A percentile compares a stretch with the other conserved stretches of the same genome.
Evolutionary conservation across 192 early-diverging fungal species (phyloP).

Genomic region (Coemansia sp.): DNA sequence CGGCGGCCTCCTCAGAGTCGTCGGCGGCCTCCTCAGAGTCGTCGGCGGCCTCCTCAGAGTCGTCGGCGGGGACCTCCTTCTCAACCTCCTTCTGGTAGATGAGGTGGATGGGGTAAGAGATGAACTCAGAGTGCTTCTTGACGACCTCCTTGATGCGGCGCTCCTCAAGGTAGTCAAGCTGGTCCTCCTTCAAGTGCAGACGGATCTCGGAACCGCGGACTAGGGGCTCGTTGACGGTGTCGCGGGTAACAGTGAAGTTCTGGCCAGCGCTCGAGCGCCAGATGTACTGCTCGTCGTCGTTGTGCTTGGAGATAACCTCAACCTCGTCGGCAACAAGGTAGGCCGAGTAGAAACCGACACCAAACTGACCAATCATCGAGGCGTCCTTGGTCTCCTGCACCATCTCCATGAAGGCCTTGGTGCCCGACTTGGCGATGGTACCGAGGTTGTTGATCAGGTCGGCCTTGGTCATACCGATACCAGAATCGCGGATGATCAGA

Average conservation of each 20-base stretch:
- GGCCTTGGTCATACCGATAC: slow-evolving; percentile 78
- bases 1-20: slow-evolving; percentile 72
- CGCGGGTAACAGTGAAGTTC: slow-evolving; percentile 92
- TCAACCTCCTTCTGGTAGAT: slow-evolving; percentile 95
- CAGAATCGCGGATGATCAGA: slow-evolving; percentile 84
- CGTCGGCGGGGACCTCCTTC: slow-evolving; percentile 96
- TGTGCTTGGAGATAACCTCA: slow-evolving; percentile 89
- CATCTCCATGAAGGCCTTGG: slow-evolving; percentile 99
- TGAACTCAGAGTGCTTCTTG: slow-evolving; percentile 99
- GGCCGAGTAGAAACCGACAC: slow-evolving; percentile 99
- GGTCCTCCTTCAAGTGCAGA: slow-evolving; percentile 98
- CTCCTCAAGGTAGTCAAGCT: slow-evolving; percentile 97
- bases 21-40: slow-evolving; percentile 80
- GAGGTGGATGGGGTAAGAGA: slow-evolving; percentile 97
- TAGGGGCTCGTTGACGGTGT: slow-evolving; percentile 84
- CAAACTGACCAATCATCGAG: slow-evolving; percentile 99
- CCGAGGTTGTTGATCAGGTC: slow-evolving; percentile 77
- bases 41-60: slow-evolving; percentile 72
- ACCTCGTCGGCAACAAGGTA: slow-evolving; percentile 99
- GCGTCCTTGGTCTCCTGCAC: slow-evolving; percentile 94
- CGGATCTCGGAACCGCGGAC: slow-evolving; percentile 96
- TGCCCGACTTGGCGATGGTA: slow-evolving; percentile 99
- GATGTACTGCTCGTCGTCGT: slow-evolving; percentile 90
- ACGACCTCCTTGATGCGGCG: slow-evolving; percentile 98
- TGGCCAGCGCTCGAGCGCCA: slow-evolving; percentile 93